Evolutionary conservation across 2,329 filamentous ascomycete genomes (phyloP), one percentile per base, ranked within the genome.

Genomic region (Parastagonospora avenae): DNA sequence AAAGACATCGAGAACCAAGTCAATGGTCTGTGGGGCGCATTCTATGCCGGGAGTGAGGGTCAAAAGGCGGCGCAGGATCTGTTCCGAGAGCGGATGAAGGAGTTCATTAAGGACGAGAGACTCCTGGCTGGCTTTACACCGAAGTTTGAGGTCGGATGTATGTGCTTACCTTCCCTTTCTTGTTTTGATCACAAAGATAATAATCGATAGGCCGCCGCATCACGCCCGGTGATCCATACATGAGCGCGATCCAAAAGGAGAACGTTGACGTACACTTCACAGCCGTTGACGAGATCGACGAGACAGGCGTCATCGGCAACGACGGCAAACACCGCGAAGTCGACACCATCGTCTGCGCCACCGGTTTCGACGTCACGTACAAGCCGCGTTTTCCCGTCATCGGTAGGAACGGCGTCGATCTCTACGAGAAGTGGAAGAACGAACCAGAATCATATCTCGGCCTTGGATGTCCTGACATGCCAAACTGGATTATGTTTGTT

Each of bases 231-330:
- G 79, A 81, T 57, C 78, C 78, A 1, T 82, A 82, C 55, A 79
- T 82, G 74, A 54, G 71, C 37, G 79, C 79, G 1, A 77, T 82
- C 38, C 77, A 80, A 51, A 71, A 81, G 46, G 67, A 72, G 7
- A 82, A 82, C 44, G 77, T 81, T 2, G 76, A 80, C 55, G 78
- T 81, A 0, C 77, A 80, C 54, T 81, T 81, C 57, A 77, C 78
- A 1, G 68, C 74, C 1, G 78, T 80, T 2, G 67, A 66, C 11
- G 70, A 72, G 27, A 75, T 79, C 49, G 80, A 79, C 0, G 73
- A 77, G 52, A 74, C 76, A 3, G 78, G 78, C 1, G 73, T 80
- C 1, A 68, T 80, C 0, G 77, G 77, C 9, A 70, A 60, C 5
- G 74, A 80, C 42, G 77, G 77, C 8, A 52, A 64, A 1, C 74